Evolutionary conservation across 495 filamentous ascomycete species (phyloP).

Genomic region (Platismatia glauca): DNA sequence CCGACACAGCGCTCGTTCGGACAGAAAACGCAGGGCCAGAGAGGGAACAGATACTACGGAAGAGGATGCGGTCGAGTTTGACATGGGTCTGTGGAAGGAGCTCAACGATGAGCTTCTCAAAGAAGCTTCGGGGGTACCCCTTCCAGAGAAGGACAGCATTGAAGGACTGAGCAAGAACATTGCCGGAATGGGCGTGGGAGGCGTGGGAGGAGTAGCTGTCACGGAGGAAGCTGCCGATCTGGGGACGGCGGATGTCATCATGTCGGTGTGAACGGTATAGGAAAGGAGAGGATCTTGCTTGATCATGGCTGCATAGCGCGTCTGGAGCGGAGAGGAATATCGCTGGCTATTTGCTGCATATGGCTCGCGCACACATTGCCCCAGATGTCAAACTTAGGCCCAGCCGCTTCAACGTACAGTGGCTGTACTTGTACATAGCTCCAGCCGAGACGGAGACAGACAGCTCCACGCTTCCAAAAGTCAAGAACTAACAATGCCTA

Average conservation of each 20-base stretch:
- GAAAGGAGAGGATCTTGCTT: background rate
- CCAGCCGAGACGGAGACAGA: too few species aligned
- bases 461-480: too few species aligned
- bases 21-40: constrained; percentile 2
- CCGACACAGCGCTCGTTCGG: constrained; percentile 1
- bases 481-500: too few species aligned
- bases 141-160: constrained; percentile 16
- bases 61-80: constrained; percentile 15
- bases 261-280: constrained; percentile 26
- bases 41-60: constrained; percentile 2
- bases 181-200: constrained; percentile 37
- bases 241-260: constrained; percentile 44
- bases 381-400: too few species aligned
- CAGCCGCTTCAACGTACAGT: background rate
- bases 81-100: constrained; percentile 19
- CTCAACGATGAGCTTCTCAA: constrained; percentile 18
- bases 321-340: background rate
- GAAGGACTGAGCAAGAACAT: constrained; percentile 5
- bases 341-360: background rate
- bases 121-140: constrained; percentile 13
- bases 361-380: background rate
- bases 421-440: background rate
- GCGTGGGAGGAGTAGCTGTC: constrained; percentile 44
- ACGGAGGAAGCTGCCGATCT: constrained; percentile 49
- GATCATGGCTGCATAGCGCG: background rate